Conservation (phyloP, 495 filamentous ascomycete genomes). For the Xylaria longipes region DNA sequence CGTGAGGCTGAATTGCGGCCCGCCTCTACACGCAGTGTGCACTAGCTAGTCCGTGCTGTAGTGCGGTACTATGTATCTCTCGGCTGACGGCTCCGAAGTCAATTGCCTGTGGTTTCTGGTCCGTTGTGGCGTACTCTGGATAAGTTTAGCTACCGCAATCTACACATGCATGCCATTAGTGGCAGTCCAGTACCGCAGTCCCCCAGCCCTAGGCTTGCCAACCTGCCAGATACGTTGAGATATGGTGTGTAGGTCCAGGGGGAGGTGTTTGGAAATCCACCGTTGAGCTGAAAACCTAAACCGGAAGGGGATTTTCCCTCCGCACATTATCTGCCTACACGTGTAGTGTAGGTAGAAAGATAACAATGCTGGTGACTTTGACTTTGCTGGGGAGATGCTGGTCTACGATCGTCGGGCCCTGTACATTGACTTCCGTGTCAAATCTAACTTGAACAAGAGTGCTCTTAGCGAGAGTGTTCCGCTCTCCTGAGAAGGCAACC, state of each 20-base stretch:
- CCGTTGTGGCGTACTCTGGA: conserved; percentile 17
- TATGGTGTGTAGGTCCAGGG: conserved; percentile 14
- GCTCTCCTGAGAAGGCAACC: conserved; percentile 3
- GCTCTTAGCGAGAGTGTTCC: conserved; percentile 18
- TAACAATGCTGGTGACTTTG: not conserved
- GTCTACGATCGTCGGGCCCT: conserved; percentile 4
- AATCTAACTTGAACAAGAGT: conserved; percentile 9
- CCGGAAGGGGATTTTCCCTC: conserved; percentile 13
- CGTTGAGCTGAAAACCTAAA: conserved; percentile 16
- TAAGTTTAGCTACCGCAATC: conserved; percentile 12
- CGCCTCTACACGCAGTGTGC: conserved; percentile 5
- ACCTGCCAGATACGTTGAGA: conserved; percentile 16
- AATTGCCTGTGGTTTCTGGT: not conserved
- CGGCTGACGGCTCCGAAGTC: conserved; percentile 20
- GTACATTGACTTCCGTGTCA: not conserved
- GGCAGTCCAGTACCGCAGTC: conserved; percentile 4
- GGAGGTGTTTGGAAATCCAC: not conserved
- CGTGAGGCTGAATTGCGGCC: conserved; percentile 25
- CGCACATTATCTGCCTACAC: not conserved
- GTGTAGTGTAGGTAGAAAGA: conserved; percentile 5
- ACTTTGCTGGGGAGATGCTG: not conserved
- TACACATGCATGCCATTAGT: conserved; percentile 14
- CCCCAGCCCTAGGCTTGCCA: not conserved
- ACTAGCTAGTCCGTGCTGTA: conserved; percentile 1
- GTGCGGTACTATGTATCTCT: conserved; percentile 9